Conservation (phyloP, 352 stramenopile genomes). For the Phytophthora ramorum region DNA sequence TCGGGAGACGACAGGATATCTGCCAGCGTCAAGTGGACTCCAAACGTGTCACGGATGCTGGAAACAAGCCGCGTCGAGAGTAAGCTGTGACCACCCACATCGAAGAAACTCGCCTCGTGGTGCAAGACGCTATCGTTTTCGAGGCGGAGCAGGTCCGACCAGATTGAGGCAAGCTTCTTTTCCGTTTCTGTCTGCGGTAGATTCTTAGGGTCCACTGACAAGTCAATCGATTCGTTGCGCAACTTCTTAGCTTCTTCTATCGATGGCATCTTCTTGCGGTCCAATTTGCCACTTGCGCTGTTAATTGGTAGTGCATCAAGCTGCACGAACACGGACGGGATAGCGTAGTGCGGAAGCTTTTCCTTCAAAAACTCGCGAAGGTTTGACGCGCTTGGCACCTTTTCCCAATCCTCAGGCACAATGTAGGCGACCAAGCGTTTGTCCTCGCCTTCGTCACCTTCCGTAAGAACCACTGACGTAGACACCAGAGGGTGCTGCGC, state of each 20-base stretch:
- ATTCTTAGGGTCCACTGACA: slow-evolving; percentile 46
- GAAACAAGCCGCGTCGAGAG: slow-evolving; percentile 78
- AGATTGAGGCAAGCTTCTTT: slow-evolving; percentile 63
- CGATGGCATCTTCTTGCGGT: slow-evolving; percentile 88
- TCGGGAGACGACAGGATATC: slow-evolving; percentile 73
- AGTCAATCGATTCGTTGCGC: slow-evolving; percentile 81
- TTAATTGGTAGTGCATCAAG: slow-evolving; percentile 89
- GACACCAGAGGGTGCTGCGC: slow-evolving; percentile 85
- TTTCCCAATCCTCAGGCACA: slow-evolving; percentile 78
- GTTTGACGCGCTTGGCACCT: slow-evolving; percentile 64
- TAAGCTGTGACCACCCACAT: slow-evolving; percentile 83
- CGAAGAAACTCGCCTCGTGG: slow-evolving; percentile 79
- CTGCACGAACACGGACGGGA: slow-evolving; percentile 83
- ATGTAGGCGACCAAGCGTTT: slow-evolving; percentile 95
- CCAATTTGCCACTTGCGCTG: slow-evolving; percentile 88
- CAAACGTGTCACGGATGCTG: slow-evolving; percentile 70
- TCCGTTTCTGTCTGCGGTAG: slow-evolving; percentile 69
- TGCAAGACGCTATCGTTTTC: slow-evolving; percentile 62
- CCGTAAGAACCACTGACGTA: slow-evolving; percentile 91
- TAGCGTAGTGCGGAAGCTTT: slow-evolving; percentile 85
- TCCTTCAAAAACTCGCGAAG: slow-evolving; percentile 75
- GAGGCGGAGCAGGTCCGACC: slow-evolving; percentile 72
- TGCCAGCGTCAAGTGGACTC: slow-evolving; percentile 73
- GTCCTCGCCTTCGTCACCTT: slow-evolving; percentile 84
- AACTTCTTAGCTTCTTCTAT: slow-evolving; percentile 73